A percentile compares a stretch with the other conserved stretches of the same genome.
phyloP scores from a whole-genome alignment of 148 eudicot genomes.

The Rhododendron simsii region DNA sequence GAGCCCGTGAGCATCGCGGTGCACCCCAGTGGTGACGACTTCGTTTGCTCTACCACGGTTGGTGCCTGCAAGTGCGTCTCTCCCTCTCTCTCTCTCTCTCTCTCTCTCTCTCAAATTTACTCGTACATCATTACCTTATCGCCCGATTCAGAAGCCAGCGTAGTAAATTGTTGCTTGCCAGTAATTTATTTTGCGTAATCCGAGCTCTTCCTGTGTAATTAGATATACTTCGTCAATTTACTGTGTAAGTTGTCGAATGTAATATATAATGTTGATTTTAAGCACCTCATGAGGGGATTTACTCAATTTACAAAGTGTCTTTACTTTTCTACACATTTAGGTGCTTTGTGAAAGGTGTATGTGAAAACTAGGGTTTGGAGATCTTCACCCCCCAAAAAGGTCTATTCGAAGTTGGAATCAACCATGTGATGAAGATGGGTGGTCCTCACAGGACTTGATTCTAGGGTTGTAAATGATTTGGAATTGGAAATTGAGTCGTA shows the following conservation, averaged over 20 bases:
- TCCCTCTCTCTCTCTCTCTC: not conserved
- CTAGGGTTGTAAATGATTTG: not conserved
- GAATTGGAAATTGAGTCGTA: not conserved
- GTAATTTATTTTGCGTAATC: not conserved
- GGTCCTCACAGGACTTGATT: not conserved
- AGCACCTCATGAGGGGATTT: not conserved
- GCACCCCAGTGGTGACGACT: slow-evolving; percentile 84
- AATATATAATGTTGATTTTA: not conserved
- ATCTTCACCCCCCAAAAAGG: not conserved
- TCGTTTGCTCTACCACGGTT: slow-evolving; percentile 67
- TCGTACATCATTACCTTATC: not conserved
- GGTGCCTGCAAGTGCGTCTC: slow-evolving; percentile 69
- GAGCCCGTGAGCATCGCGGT: slow-evolving; percentile 56
- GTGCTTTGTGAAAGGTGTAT: not conserved
- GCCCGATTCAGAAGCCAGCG: too few relatives aligned
- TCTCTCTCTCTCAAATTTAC: not conserved
- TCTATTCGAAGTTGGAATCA: not conserved
- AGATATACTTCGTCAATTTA: not conserved
- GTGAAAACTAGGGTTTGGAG: not conserved
- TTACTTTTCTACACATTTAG: not conserved
- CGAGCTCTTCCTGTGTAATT: not conserved
- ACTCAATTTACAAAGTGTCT: not conserved
- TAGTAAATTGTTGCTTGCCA: not conserved
- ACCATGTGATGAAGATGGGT: not conserved
- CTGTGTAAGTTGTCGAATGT: not conserved